Conservation (phyloP, 2,329 filamentous ascomycete species). For the Fusarium mundagurra region DNA sequence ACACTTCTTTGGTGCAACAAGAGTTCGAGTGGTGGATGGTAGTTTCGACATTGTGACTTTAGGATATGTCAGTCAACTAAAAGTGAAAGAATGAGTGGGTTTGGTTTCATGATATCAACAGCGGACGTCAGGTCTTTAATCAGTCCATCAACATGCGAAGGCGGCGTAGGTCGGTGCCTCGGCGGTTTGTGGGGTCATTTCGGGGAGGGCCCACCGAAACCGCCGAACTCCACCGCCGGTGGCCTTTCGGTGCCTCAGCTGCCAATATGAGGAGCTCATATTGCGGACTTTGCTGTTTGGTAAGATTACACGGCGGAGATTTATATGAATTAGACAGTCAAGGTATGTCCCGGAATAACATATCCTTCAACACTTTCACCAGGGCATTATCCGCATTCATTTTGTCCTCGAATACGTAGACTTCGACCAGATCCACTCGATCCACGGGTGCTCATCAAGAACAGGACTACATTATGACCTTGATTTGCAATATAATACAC, state of each 20-base stretch:
- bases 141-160: neutral
- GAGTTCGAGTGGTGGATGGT: slow-evolving; percentile 55
- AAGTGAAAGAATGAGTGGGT: neutral
- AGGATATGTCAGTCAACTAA: accelerated
- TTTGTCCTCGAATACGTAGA: neutral
- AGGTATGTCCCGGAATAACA: neutral
- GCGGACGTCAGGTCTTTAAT: slow-evolving; percentile 23
- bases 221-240: slow-evolving; percentile 40
- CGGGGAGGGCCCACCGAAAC: slow-evolving; percentile 36
- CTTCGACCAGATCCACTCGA: neutral
- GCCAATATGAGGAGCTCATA: neutral
- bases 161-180: slow-evolving; percentile 30
- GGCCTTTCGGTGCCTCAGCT: neutral
- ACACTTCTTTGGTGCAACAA: slow-evolving; percentile 54
- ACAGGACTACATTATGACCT: neutral
- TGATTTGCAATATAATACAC: no score
- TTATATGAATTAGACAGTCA: no score
- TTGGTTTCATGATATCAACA: neutral
- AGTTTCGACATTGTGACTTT: slow-evolving; percentile 41
- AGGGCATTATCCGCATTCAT: neutral
- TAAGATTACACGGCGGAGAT: neutral
- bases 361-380: neutral
- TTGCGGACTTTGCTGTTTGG: neutral
- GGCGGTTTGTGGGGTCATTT: slow-evolving; percentile 25
- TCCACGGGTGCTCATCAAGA: neutral